These are phyloP conservation scores for Chaetomium globosum DNA, from an alignment of 2,329 filamentous ascomycete species.

Conservation along the genomic window DNA sequence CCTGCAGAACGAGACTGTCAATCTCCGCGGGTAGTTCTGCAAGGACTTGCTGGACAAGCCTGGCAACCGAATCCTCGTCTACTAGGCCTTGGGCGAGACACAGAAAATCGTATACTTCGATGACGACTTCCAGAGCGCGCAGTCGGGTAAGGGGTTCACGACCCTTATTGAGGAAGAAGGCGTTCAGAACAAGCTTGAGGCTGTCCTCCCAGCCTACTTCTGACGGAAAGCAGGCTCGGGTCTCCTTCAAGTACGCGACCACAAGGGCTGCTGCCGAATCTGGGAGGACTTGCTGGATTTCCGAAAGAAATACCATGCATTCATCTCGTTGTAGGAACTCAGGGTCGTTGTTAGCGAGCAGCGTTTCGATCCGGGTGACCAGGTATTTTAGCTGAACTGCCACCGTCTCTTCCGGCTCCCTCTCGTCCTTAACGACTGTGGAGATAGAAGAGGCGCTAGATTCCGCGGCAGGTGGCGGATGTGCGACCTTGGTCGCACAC, in stretches of 20 bases:
- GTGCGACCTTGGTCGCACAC: slow-evolving; percentile 50
- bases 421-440: slow-evolving; percentile 38
- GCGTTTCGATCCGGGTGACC: slow-evolving; percentile 53
- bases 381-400: slow-evolving; percentile 50
- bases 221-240: slow-evolving; percentile 71
- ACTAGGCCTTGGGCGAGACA: slow-evolving; percentile 62
- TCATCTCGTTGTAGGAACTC: slow-evolving; percentile 67
- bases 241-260: slow-evolving; percentile 68
- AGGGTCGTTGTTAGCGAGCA: slow-evolving; percentile 50
- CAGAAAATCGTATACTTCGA: slow-evolving; percentile 61
- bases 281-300: slow-evolving; percentile 63
- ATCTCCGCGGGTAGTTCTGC: slow-evolving; percentile 63
- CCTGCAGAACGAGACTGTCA: slow-evolving; percentile 66
- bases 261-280: slow-evolving; percentile 66
- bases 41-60: slow-evolving; percentile 64
- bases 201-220: slow-evolving; percentile 69
- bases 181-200: slow-evolving; percentile 60
- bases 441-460: slow-evolving; percentile 34
- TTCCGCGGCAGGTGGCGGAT: slow-evolving; percentile 26
- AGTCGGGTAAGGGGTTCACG: slow-evolving; percentile 66
- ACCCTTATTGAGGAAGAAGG: slow-evolving; percentile 64
- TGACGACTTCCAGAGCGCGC: slow-evolving; percentile 62
- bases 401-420: slow-evolving; percentile 46
- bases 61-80: slow-evolving; percentile 58
- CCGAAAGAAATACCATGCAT: slow-evolving; percentile 67